Evolutionary conservation across 805 yeast species (phyloP).

Genomic region (Ogataea populi-albae): DNA sequence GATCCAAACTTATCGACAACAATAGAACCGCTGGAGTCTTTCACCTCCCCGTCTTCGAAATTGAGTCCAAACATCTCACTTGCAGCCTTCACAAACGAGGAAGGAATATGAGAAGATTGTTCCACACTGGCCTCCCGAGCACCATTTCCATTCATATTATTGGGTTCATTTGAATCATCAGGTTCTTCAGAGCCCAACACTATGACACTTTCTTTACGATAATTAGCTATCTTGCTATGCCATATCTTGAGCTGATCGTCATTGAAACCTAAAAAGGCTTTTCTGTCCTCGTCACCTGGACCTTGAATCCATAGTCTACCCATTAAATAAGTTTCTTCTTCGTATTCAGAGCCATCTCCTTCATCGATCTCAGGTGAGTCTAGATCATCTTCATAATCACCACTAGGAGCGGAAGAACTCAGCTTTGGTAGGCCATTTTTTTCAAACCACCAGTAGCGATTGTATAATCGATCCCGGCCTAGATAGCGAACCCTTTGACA

Average conservation of each 20-base stretch:
- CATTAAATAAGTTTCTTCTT: constrained; percentile 50
- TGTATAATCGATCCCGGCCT: constrained; percentile 81
- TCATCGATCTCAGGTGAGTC: constrained; percentile 39
- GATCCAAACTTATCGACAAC: constrained; percentile 39
- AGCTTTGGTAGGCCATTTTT: constrained; percentile 68
- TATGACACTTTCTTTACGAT: no score
- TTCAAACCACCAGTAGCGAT: constrained; percentile 96
- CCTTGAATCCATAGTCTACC: constrained; percentile 66
- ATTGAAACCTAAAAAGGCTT: constrained; percentile 18
- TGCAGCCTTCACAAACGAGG: constrained; percentile 26
- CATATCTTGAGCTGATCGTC: constrained; percentile 42
- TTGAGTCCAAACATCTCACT: constrained; percentile 31
- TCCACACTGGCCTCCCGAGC: constrained; percentile 5
- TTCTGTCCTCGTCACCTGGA: constrained; percentile 53
- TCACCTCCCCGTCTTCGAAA: constrained; percentile 27
- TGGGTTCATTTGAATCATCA: constrained; percentile 1
- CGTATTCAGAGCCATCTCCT: constrained; percentile 39
- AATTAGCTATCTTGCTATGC: constrained; percentile 10
- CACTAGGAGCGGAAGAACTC: constrained; percentile 17
- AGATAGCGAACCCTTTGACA: constrained; percentile 70
- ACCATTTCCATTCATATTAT: not conserved
- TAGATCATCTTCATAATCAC: constrained; percentile 30
- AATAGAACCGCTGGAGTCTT: constrained; percentile 20
- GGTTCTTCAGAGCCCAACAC: constrained; percentile 7
- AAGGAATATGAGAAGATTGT: not conserved